Conservation (phyloP, 148 eudicot genomes). For the Gaultheria prostrata region DNA sequence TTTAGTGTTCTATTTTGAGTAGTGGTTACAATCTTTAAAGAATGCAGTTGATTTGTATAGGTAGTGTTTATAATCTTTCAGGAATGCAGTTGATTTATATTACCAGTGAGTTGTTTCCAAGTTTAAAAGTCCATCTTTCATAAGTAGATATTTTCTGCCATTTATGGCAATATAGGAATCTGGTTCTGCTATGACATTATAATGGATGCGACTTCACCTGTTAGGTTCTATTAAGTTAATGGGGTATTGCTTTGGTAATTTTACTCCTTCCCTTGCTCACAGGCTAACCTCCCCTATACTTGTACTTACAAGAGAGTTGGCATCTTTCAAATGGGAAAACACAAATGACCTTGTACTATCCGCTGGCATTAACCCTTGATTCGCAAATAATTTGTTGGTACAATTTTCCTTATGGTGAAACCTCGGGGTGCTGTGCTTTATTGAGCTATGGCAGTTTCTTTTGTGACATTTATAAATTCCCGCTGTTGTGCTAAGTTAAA, state of each 20-base stretch:
- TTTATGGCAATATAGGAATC: not conserved
- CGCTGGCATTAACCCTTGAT: not conserved
- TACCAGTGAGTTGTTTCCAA: not conserved
- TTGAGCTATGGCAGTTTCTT: not conserved
- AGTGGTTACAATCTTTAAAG: not conserved
- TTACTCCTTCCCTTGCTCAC: not conserved
- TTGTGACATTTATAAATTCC: not conserved
- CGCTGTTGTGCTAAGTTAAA: not conserved
- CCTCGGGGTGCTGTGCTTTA: not conserved
- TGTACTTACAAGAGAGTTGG: not conserved
- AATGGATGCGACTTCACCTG: not conserved
- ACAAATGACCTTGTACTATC: not conserved
- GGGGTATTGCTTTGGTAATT: not conserved
- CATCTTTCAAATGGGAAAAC: not conserved
- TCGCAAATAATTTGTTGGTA: not conserved
- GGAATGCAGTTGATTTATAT: not conserved
- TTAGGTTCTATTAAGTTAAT: not conserved
- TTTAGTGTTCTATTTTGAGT: not conserved
- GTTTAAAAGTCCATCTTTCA: not conserved
- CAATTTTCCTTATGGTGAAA: not conserved
- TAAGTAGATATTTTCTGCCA: not conserved
- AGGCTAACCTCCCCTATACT: not conserved
- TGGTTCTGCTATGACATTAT: not conserved
- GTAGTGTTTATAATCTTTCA: not conserved
- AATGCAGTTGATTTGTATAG: not conserved